A percentile compares a stretch with the other conserved stretches of the same genome.
phyloP scores from a whole-genome alignment of 1,139 yeast genomes.

The Hemisphaericaspora subhashii region DNA sequence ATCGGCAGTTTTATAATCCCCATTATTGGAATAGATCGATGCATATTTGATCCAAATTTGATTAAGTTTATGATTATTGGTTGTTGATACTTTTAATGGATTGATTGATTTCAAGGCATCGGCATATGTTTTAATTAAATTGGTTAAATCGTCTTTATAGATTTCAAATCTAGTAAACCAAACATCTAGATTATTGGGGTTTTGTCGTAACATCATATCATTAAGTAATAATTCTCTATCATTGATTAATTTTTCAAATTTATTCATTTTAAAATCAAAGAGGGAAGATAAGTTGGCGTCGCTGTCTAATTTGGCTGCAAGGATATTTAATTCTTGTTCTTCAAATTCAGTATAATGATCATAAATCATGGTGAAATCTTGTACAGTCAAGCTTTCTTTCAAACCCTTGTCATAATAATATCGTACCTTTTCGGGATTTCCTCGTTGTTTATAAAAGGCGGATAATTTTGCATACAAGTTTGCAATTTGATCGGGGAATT shows the following conservation, averaged over 20 bases:
- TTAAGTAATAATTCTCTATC: constrained; percentile 57
- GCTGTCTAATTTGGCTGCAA: constrained; percentile 24
- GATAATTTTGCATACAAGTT: constrained; percentile 52
- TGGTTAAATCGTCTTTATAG: constrained; percentile 29
- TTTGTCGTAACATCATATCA: constrained; percentile 65
- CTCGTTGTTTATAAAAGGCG: constrained; percentile 39
- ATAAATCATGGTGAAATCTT: constrained; percentile 65
- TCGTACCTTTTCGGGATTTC: constrained; percentile 43
- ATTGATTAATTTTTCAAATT: constrained; percentile 57
- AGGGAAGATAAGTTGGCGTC: constrained; percentile 14
- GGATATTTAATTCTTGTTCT: constrained; percentile 41
- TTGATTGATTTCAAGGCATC: constrained; percentile 67
- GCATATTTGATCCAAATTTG: constrained; percentile 75
- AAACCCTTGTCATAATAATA: constrained; percentile 52
- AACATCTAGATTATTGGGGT: constrained; percentile 57
- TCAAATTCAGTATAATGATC: constrained; percentile 65
- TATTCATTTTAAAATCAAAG: constrained; percentile 45
- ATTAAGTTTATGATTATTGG: constrained; percentile 37
- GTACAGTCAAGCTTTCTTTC: constrained; percentile 46
- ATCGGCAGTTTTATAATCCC: constrained; percentile 62
- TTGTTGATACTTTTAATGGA: constrained; percentile 52
- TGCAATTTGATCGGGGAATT: constrained; percentile 64
- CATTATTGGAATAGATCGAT: constrained; percentile 53
- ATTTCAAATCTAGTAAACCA: constrained; percentile 66
- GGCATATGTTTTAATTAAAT: constrained; percentile 58